Conservation (phyloP, 306 rosid species). For the Dryas alaskensis region DNA sequence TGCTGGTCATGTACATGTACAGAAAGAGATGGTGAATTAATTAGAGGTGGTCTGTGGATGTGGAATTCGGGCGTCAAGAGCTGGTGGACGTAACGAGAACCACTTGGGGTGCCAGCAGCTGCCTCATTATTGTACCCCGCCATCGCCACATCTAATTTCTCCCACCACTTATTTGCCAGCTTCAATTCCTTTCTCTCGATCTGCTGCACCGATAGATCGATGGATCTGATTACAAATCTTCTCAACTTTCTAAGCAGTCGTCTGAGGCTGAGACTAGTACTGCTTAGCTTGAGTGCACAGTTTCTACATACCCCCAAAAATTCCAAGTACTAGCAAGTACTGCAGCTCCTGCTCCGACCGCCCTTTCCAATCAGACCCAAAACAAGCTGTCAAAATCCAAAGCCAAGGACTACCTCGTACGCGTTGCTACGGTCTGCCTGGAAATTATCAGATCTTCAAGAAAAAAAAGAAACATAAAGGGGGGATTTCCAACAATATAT, state of each 20-base stretch:
- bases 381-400: background rate
- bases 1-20: background rate
- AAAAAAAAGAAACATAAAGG: background rate
- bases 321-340: too few species aligned
- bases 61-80: conserved; percentile 29
- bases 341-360: too few species aligned
- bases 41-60: conserved; percentile 17
- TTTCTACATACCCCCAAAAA: too few species aligned
- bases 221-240: too few species aligned
- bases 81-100: conserved; percentile 21
- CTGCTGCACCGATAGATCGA: too few species aligned
- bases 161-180: conserved; percentile 36
- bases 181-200: background rate
- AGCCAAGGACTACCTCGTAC: background rate
- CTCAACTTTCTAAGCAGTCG: too few species aligned
- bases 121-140: conserved; percentile 31
- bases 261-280: too few species aligned
- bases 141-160: conserved; percentile 31
- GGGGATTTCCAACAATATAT: background rate
- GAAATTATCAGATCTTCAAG: background rate
- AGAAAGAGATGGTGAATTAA: background rate
- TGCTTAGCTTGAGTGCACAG: too few species aligned
- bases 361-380: too few species aligned
- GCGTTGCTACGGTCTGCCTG: background rate
- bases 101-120: background rate